A percentile compares a stretch with the other conserved stretches of the same genome.
Conservation (phyloP, 2,329 filamentous ascomycete species). For the Onygenales sp. region DNA sequence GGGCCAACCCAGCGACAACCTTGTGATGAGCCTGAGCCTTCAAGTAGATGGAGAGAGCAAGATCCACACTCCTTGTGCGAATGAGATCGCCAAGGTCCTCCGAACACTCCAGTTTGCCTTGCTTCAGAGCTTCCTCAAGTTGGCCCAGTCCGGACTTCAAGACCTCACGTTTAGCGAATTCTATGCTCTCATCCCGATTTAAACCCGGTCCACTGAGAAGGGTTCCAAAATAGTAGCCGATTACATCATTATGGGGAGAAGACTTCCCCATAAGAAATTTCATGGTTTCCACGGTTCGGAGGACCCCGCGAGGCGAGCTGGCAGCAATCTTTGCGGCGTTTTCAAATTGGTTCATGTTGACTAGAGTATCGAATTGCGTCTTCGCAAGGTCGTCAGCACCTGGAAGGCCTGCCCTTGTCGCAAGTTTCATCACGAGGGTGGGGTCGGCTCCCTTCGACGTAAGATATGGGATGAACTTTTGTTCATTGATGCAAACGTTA, state of each 20-base stretch:
- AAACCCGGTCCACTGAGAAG: conserved; percentile 88
- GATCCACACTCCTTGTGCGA: conserved; percentile 74
- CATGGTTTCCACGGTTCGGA: conserved; percentile 89
- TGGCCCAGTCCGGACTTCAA: conserved; percentile 91
- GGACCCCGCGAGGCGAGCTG: conserved; percentile 90
- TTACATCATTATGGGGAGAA: conserved; percentile 77
- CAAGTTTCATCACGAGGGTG: conserved; percentile 89
- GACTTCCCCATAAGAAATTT: conserved; percentile 35
- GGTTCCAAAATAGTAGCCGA: conserved; percentile 83
- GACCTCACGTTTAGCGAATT: conserved; percentile 85
- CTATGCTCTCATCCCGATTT: conserved; percentile 88
- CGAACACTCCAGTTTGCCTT: conserved; percentile 91
- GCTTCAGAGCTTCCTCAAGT: conserved; percentile 94
- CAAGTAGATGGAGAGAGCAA: conserved; percentile 82
- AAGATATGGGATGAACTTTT: conserved; percentile 83
- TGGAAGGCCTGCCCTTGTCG: conserved; percentile 83
- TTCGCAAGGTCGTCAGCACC: conserved; percentile 90
- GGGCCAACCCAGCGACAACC: conserved; percentile 88
- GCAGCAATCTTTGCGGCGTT: conserved; percentile 94
- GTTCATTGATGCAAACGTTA: conserved; percentile 87
- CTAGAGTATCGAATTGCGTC: conserved; percentile 83
- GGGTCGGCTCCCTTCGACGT: conserved; percentile 94
- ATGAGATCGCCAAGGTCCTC: conserved; percentile 95
- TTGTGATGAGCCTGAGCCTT: conserved; percentile 87
- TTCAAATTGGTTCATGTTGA: conserved; percentile 68